Base-by-base conservation (phyloP, 1,284 basidiomycete species). In the Tilletia setariae region DNA sequence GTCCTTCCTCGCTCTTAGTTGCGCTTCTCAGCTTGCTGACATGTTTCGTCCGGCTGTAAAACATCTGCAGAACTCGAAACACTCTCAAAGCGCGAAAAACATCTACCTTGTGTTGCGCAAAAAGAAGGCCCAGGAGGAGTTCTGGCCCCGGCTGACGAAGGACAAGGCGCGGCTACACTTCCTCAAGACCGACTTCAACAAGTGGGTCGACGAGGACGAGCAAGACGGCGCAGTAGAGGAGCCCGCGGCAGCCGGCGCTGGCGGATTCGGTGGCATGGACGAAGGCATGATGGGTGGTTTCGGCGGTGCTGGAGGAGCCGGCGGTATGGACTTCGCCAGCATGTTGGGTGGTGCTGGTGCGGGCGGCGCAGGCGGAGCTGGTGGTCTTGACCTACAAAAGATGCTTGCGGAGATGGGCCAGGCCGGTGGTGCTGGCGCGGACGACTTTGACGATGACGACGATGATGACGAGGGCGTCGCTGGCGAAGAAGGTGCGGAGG, bases 1-100 rank as follows among this genome's bases (percentile, higher is more conserved):
- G 84, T 87, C 83, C 92, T 90, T 35, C 86, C 87, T 80, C 85
- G 79, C 69, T 84, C 91, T 46, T 89, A 87, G 4, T 87, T 88
- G 53, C 90, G 93, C 68, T 86, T 87, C 28, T 83, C 6, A 11
- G 6, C 11, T 40, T 94, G 61, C 80, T 83, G 94, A 92, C 63
- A 19, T 49, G n/a, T 8, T 25, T 49, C 47, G 7, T 1, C 16
- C 47, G n/a, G n/a, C n/a, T n/a, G n/a, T n/a, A n/a, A n/a, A n/a
- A 49, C 19, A 15, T 23, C 3, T 25, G n/a, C 49, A 72, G 51
- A 65, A 76, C 13, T 76, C 71, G 65, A 80, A 82, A 71, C 72
- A 76, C 32, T 70, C 70, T 44, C 76, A 78, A 42, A 82, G 76
- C n/a, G 73, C 78, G 44, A 83, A 83, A 71, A 70, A 68, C 63